phyloP scores from a whole-genome alignment of 768 basidiomycete genomes.

The Pleurotus cornucopiae region DNA sequence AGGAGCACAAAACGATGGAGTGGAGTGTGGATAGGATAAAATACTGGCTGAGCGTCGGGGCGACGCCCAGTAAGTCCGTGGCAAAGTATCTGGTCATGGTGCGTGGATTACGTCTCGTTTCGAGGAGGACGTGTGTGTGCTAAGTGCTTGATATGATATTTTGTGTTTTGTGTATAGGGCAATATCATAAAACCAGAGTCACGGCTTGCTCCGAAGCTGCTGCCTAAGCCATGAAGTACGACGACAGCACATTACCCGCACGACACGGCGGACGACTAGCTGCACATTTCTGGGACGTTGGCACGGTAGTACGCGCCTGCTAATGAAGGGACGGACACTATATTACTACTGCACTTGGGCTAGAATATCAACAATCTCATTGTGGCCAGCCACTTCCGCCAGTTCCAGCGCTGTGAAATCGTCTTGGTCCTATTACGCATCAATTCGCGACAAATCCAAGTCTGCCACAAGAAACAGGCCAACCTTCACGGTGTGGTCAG shows the following conservation, averaged over 20 bases:
- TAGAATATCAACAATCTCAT: conserved; percentile 42
- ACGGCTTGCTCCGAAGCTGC: conserved; percentile 42
- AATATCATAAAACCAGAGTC: conserved; percentile 56
- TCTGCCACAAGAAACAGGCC: background rate
- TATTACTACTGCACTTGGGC: conserved; percentile 2
- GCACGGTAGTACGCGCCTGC: too few relatives aligned
- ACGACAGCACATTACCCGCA: too few relatives aligned
- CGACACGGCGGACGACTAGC: too few relatives aligned
- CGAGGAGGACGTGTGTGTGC: background rate
- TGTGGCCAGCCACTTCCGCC: conserved; percentile 54
- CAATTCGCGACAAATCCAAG: background rate
- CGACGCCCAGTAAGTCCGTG: conserved; percentile 75
- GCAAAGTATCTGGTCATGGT: conserved; percentile 78
- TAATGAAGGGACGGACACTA: too few relatives aligned
- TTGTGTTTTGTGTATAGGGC: conserved; percentile 36
- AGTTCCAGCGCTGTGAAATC: conserved; percentile 57
- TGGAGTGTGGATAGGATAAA: conserved; percentile 91
- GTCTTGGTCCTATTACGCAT: conserved; percentile 55
- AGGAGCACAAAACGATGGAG: conserved; percentile 66
- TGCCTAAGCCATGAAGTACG: too few relatives aligned
- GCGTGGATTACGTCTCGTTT: conserved; percentile 23
- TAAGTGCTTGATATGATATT: background rate
- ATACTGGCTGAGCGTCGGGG: conserved; percentile 87
- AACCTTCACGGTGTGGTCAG: conserved; percentile 64
- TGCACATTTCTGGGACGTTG: too few relatives aligned